A percentile compares a stretch with the other conserved stretches of the same genome.
Evolutionary conservation across 345 rosid species (phyloP).

Genomic region (Hypericum androsaemum): DNA sequence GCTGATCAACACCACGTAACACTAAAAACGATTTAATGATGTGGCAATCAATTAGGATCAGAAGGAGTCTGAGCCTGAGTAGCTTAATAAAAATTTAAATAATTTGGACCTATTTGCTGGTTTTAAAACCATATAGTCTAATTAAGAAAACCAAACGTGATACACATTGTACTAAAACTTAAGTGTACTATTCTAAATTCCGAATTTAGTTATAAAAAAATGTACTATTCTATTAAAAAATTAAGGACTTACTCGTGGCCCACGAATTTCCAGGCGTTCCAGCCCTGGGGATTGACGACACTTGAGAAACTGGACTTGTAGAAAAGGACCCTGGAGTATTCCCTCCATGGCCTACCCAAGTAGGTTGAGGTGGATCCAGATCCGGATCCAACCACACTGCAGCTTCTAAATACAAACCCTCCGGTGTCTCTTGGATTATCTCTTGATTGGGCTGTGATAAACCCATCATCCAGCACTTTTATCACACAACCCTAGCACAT

Average conservation of each 20-base stretch:
- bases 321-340: slow-evolving; percentile 40
- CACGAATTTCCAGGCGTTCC: slow-evolving; percentile 33
- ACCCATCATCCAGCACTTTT: slow-evolving; percentile 42
- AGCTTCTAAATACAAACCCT: slow-evolving; percentile 51
- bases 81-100: too few relatives aligned
- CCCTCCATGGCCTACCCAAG: slow-evolving; percentile 58
- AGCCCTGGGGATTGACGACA: slow-evolving; percentile 30
- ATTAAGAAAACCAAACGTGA: too few relatives aligned
- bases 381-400: slow-evolving; percentile 33
- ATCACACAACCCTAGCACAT: slow-evolving; percentile 36
- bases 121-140: too few relatives aligned
- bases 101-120: too few relatives aligned
- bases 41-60: neutral
- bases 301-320: slow-evolving; percentile 21
- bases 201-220: too few relatives aligned
- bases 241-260: slow-evolving; percentile 27
- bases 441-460: slow-evolving; percentile 58
- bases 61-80: too few relatives aligned
- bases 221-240: too few relatives aligned
- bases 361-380: slow-evolving; percentile 3
- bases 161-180: too few relatives aligned
- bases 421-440: slow-evolving; percentile 17
- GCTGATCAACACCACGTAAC: neutral
- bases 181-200: too few relatives aligned
- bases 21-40: neutral